Evolutionary conservation across 2,329 filamentous ascomycete species (phyloP).

Genomic region (Phialemonium atrogriseum): DNA sequence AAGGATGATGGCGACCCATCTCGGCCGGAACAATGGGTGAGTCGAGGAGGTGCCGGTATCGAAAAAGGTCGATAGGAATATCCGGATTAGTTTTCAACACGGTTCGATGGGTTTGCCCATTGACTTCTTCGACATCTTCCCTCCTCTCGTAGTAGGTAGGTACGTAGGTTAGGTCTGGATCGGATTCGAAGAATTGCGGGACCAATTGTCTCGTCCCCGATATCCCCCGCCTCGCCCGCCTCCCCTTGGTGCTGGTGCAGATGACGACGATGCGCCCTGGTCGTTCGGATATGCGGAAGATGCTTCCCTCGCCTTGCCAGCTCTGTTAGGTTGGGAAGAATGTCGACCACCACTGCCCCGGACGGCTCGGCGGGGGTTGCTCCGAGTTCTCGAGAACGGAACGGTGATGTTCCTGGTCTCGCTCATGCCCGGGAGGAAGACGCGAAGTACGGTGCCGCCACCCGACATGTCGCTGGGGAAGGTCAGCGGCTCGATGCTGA

Average conservation of each 20-base stretch:
- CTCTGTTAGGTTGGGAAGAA: constrained; percentile 9
- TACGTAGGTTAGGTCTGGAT: constrained; percentile 1
- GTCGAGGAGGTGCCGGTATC: too few relatives aligned
- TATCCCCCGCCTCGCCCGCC: not conserved
- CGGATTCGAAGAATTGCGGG: not conserved
- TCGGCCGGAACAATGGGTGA: too few relatives aligned
- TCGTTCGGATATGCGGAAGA: constrained; percentile 3
- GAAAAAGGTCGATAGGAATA: too few relatives aligned
- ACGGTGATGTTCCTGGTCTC: constrained; percentile 29
- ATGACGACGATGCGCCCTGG: not conserved
- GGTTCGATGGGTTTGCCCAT: too few relatives aligned
- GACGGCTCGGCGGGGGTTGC: constrained; percentile 20
- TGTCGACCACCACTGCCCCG: constrained; percentile 13
- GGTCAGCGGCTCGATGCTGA: constrained; percentile 21
- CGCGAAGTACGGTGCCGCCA: constrained; percentile 26
- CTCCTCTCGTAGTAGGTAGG: too few relatives aligned
- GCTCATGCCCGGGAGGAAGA: constrained; percentile 33
- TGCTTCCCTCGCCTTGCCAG: constrained; percentile 9
- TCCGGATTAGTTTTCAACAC: too few relatives aligned
- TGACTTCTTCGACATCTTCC: too few relatives aligned
- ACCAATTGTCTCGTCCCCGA: constrained; percentile 1
- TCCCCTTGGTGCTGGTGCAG: not conserved
- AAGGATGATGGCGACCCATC: too few relatives aligned
- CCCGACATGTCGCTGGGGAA: constrained; percentile 18
- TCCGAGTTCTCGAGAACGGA: constrained; percentile 22